Evolutionary conservation across 192 early-diverging fungal genomes (phyloP).

Genomic region (Coemansia sp.): DNA sequence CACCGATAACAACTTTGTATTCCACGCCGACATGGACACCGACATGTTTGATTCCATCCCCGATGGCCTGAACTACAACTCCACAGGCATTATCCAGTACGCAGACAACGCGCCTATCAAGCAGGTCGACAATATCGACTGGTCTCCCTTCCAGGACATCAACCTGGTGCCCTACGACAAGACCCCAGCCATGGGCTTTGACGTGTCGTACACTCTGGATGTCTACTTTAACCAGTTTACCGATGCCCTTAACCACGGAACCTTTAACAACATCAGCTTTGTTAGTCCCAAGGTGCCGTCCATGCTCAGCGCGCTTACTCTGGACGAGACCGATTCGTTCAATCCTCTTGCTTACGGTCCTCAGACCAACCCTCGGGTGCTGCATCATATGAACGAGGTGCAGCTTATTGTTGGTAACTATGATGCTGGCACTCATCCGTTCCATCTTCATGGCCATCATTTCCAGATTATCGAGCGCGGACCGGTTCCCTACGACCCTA

Average conservation of each 20-base stretch:
- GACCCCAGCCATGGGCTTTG: constrained; percentile 46
- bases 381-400: constrained; percentile 66
- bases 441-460: constrained; percentile 85
- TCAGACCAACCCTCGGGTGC: constrained; percentile 63
- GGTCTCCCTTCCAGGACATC: constrained; percentile 61
- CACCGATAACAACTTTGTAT: constrained; percentile 63
- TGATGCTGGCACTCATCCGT: constrained; percentile 72
- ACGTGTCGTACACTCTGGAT: constrained; percentile 58
- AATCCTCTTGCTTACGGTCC: constrained; percentile 63
- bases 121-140: constrained; percentile 30
- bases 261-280: constrained; percentile 78
- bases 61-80: constrained; percentile 59
- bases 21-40: constrained; percentile 77
- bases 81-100: constrained; percentile 64
- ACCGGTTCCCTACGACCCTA: constrained; percentile 59
- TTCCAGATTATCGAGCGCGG: constrained; percentile 78
- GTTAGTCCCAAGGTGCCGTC: constrained; percentile 66
- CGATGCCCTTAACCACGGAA: constrained; percentile 78
- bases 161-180: constrained; percentile 55
- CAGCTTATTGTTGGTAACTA: constrained; percentile 77
- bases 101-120: constrained; percentile 20
- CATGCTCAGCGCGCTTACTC: constrained; percentile 65
- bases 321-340: constrained; percentile 52
- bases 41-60: constrained; percentile 76
- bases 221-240: constrained; percentile 66